Evolutionary conservation across 140 eudicot species (phyloP).

Genomic region (Oenanthe javanica): DNA sequence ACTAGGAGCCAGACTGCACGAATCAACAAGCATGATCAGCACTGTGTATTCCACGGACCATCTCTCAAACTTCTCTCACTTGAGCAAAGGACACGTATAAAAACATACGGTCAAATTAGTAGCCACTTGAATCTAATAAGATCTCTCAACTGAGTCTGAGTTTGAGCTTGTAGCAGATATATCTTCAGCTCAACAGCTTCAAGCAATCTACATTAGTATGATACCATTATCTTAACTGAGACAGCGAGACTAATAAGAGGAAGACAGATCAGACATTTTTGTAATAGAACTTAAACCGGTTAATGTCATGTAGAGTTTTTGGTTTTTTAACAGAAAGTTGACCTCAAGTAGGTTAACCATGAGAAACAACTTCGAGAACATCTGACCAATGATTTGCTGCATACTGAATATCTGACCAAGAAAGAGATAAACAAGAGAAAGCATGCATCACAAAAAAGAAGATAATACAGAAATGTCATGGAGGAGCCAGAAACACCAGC

Average conservation of each 20-base stretch:
- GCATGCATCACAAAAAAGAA: not conserved
- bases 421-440: not conserved
- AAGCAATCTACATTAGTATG: constrained; percentile 23
- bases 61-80: not conserved
- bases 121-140: not conserved
- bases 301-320: not conserved
- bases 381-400: constrained; percentile 5
- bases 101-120: not conserved
- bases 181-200: constrained; percentile 29
- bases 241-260: constrained; percentile 5
- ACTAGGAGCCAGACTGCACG: not conserved
- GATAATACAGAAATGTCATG: not conserved
- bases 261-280: not conserved
- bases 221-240: constrained; percentile 16
- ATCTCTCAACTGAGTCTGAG: not conserved
- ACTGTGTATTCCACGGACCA: too few relatives aligned
- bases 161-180: constrained; percentile 15
- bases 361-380: not conserved
- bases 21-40: not conserved
- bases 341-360: constrained; percentile 1
- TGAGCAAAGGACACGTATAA: not conserved
- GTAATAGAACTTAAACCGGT: not conserved
- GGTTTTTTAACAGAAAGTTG: not conserved
- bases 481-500: constrained; percentile 1
- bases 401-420: constrained; percentile 1